Evolutionary conservation across 257 asterid genomes (phyloP), one percentile per base, ranked within the genome.

Genomic region (Osmanthus fragrans): DNA sequence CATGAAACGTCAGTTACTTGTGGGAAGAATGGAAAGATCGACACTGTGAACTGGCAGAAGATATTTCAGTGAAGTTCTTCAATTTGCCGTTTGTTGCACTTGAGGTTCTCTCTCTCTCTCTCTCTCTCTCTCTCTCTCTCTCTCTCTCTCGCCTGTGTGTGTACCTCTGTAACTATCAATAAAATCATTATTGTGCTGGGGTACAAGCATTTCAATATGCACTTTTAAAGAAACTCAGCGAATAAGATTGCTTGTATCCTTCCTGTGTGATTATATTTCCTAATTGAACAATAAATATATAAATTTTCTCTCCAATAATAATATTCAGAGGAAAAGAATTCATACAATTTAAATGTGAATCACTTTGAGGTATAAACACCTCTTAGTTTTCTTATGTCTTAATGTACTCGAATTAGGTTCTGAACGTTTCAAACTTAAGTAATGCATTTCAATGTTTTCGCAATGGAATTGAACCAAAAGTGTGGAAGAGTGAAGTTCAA

Each of bases 21-120:
- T 85, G 80, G 75, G 94, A 91, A 80, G 98, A 95, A 81, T 95
- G 99, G 99, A 88, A 80, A 84, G 94, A 80, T 84, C 86, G 89
- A 70, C 86, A 78, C 80, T 74, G 39, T 56, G 85, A 77, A 60
- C 74, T 49, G 18, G 84, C 81, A 21, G 83, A 84, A 71, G 89
- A 90, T 74, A 77, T 83, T 76, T 67, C 77, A 64, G 40, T 12
- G 51, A 90, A 90, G 84, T 90, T 94, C 82, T 66, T 49, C 80
- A 82, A 81, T 69, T 74, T 94, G 74, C 88, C 76, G 7, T 92
- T 89, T 80, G 80, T 87, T 29, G 67, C 77, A 33, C 94, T 82
- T 36, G 82, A 92, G 99, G 99, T 92, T 84, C 70, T 77, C 27
- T 25, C 27, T 25, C 72, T 71, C 77, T 64, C 56, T 75, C 54